phyloP scores from a whole-genome alignment of 495 filamentous ascomycete genomes.

The Astrothelium subdiscretum region DNA sequence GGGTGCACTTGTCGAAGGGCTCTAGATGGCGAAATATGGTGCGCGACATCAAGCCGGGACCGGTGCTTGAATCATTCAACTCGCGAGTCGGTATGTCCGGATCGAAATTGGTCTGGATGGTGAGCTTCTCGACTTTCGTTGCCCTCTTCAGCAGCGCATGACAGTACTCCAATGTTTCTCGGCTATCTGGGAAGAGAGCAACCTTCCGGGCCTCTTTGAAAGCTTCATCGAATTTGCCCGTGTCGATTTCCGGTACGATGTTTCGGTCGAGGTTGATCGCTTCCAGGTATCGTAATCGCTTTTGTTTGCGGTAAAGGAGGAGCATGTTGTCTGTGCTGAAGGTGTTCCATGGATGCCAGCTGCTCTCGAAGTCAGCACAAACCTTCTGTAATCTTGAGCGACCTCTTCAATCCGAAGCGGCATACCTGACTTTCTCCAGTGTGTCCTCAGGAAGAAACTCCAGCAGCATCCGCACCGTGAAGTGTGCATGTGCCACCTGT shows the following conservation, averaged over 20 bases:
- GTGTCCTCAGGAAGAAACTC: constrained; percentile 31
- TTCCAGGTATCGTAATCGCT: constrained; percentile 28
- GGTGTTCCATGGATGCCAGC: constrained; percentile 28
- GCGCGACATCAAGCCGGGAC: constrained; percentile 24
- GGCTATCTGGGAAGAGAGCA: constrained; percentile 25
- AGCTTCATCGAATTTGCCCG: constrained; percentile 19
- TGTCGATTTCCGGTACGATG: constrained; percentile 20
- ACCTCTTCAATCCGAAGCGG: background rate
- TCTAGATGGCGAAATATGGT: constrained; percentile 27
- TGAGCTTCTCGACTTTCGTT: constrained; percentile 24
- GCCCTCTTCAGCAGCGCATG: constrained; percentile 19
- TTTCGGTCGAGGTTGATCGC: constrained; percentile 26
- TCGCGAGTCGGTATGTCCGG: constrained; percentile 17
- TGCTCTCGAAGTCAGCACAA: background rate
- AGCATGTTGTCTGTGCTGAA: constrained; percentile 29
- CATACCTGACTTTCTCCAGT: constrained; percentile 26
- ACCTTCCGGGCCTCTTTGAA: constrained; percentile 24
- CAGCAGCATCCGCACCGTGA: constrained; percentile 29
- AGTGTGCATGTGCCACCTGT: constrained; percentile 18
- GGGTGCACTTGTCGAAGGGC: constrained; percentile 29
- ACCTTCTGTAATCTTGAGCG: background rate
- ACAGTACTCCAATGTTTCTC: constrained; percentile 21
- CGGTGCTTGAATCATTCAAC: constrained; percentile 27
- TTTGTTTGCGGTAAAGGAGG: constrained; percentile 29
- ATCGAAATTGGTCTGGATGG: constrained; percentile 26